A percentile compares a stretch with the other conserved stretches of the same genome.
Evolutionary conservation across 371 early-diverging fungal genomes (phyloP).

Genomic region (Mortierella sp.): DNA sequence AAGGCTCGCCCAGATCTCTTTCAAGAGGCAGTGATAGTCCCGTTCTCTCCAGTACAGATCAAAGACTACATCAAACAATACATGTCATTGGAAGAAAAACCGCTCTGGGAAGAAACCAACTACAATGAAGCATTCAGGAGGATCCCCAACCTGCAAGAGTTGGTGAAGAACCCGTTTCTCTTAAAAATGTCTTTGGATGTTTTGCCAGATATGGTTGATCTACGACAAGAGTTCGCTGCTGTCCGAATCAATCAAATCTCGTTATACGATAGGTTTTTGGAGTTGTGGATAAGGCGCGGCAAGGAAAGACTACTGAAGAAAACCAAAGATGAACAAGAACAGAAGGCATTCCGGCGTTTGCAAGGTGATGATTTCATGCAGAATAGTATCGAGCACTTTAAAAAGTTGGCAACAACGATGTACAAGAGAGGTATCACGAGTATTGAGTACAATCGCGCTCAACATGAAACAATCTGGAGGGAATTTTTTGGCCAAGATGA

Average conservation of each 20-base stretch:
- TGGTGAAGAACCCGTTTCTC: conserved; percentile 4
- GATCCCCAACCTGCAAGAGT: neutral
- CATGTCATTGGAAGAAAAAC: neutral
- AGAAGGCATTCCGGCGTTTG: neutral
- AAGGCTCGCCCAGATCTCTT: neutral
- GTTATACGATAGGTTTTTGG: conserved; percentile 10
- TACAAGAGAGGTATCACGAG: neutral
- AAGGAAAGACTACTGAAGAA: neutral
- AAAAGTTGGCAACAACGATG: neutral
- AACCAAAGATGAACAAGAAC: neutral
- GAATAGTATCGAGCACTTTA: neutral
- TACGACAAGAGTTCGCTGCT: neutral
- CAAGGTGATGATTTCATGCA: neutral
- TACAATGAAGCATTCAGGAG: neutral
- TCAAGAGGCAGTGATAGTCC: conserved; percentile 3
- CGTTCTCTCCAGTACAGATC: neutral
- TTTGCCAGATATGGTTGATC: neutral
- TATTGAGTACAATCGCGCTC: neutral
- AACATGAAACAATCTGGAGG: neutral
- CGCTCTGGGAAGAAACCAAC: neutral
- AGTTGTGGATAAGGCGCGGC: neutral
- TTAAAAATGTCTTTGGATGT: neutral
- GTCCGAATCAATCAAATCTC: neutral
- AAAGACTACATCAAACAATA: conserved; percentile 1
- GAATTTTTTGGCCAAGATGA: neutral